A percentile compares a stretch with the other conserved stretches of the same genome.
Evolutionary conservation across 345 rosid species (phyloP).

Genomic region (Eutrema yunnanense): DNA sequence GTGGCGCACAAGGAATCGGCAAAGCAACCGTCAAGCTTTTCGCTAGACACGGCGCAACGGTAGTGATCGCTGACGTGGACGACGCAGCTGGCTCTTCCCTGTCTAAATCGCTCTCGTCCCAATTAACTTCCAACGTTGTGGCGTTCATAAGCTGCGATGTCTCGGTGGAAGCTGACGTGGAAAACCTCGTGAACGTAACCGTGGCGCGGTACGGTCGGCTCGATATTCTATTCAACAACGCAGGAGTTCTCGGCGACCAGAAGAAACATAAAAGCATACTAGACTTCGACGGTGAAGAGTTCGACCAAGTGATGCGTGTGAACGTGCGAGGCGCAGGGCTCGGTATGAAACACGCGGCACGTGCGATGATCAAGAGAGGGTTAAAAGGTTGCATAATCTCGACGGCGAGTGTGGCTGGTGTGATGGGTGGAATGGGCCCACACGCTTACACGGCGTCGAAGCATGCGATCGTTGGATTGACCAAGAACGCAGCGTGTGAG

Average conservation of each 20-base stretch:
- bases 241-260: conserved; percentile 71
- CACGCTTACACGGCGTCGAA: conserved; percentile 87
- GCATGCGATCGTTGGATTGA: conserved; percentile 78
- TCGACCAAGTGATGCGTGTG: conserved; percentile 62
- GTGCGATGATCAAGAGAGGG: conserved; percentile 53
- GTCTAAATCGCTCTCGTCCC: conserved; percentile 37
- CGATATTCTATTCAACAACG: conserved; percentile 74
- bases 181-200: conserved; percentile 46
- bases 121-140: conserved; percentile 9
- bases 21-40: conserved; percentile 65
- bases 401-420: conserved; percentile 78
- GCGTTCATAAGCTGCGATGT: conserved; percentile 68
- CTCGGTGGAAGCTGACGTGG: conserved; percentile 52
- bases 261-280: conserved; percentile 61
- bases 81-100: conserved; percentile 40
- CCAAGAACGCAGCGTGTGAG: conserved; percentile 78
- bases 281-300: conserved; percentile 57
- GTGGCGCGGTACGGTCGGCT: conserved; percentile 46
- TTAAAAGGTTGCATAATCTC: conserved; percentile 58
- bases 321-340: conserved; percentile 61
- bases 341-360: conserved; percentile 84
- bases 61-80: conserved; percentile 71
- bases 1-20: conserved; percentile 83
- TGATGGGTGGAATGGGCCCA: conserved; percentile 81
- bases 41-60: conserved; percentile 68